Percentiles rank a stretch among this genome's conserved stretches.
Conservation (phyloP, 805 yeast genomes). For the Priceomyces castillae region DNA sequence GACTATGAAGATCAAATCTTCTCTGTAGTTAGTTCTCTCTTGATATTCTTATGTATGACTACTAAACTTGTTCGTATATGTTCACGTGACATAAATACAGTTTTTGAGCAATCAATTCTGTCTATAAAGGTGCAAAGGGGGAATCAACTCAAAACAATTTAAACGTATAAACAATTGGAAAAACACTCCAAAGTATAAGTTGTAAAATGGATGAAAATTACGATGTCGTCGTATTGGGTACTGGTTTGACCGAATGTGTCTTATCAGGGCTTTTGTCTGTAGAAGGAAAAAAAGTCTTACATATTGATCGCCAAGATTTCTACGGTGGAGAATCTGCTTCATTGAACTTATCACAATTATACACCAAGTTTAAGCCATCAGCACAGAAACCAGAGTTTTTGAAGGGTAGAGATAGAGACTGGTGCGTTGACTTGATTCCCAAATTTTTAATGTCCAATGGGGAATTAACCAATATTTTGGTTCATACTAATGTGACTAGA, state of each 20-base stretch:
- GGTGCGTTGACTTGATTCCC: constrained; percentile 97
- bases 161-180: background rate
- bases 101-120: background rate
- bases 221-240: constrained; percentile 94
- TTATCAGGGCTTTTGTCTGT: constrained; percentile 90
- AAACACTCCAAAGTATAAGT: background rate
- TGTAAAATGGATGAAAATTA: constrained; percentile 83
- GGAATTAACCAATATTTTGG: constrained; percentile 90
- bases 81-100: background rate
- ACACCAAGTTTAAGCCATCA: constrained; percentile 79
- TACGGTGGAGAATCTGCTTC: constrained; percentile 95
- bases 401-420: constrained; percentile 90
- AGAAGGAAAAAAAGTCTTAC: constrained; percentile 97
- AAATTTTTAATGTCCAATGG: constrained; percentile 97
- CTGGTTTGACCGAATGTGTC: constrained; percentile 95
- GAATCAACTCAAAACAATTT: background rate
- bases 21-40: too few species aligned
- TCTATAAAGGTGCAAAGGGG: background rate
- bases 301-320: constrained; percentile 93
- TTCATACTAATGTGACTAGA: constrained; percentile 93
- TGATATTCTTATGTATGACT: too few species aligned
- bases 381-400: constrained; percentile 63
- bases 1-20: too few species aligned
- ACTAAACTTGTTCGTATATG: too few species aligned
- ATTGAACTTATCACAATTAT: constrained; percentile 64